These are phyloP conservation scores for Chrysanthemum seticuspe DNA, from an alignment of 129 eudicot species.

Conservation along the genomic window DNA sequence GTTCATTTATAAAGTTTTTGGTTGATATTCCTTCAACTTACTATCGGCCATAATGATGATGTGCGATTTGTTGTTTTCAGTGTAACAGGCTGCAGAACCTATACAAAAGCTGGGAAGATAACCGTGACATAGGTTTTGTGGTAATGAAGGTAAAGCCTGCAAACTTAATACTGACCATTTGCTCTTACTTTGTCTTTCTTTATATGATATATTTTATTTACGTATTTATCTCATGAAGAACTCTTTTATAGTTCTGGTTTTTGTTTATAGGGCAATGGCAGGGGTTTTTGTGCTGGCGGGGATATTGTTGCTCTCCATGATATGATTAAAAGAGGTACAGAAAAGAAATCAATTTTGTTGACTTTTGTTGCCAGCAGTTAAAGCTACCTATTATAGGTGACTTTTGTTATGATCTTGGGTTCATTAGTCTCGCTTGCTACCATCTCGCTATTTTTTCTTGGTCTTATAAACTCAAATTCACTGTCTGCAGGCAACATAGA, in stretches of 20 bases:
- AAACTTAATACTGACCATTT: not conserved
- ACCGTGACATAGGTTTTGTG: conserved; percentile 65
- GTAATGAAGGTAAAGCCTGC: conserved; percentile 55
- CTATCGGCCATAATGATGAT: not conserved
- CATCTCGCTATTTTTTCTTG: conserved; percentile 6
- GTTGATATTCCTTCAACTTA: not conserved
- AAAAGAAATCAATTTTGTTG: not conserved
- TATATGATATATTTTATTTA: not conserved
- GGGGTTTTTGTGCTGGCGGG: conserved; percentile 80
- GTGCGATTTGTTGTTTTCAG: conserved; percentile 30
- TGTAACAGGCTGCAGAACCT: conserved; percentile 54
- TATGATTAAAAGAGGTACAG: conserved; percentile 36
- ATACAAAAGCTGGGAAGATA: conserved; percentile 69
- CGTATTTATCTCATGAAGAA: not conserved
- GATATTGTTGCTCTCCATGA: conserved; percentile 59
- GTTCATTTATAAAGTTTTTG: not conserved
- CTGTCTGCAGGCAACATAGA: conserved; percentile 62
- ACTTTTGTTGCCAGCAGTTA: not conserved
- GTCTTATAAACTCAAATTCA: conserved; percentile 13
- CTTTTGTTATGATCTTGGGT: not conserved
- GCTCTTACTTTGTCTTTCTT: not conserved
- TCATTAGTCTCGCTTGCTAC: not conserved
- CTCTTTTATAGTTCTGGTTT: conserved; percentile 1
- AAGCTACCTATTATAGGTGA: not conserved
- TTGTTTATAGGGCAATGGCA: conserved; percentile 66